Base-by-base conservation (phyloP, 495 filamentous ascomycete species). In the Penicillium diatomitis region DNA sequence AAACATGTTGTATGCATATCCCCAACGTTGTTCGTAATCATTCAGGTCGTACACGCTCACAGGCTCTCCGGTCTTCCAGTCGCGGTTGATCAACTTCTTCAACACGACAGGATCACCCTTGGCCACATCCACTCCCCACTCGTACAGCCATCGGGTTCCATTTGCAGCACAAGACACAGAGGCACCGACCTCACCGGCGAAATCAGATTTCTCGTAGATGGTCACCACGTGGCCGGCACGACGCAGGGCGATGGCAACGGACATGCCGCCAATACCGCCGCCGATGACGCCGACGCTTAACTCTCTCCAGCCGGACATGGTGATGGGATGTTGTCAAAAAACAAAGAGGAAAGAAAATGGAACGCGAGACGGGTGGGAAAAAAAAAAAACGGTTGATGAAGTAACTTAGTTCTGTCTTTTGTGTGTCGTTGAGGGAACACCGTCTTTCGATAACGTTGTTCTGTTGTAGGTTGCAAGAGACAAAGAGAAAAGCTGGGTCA, bases 251-350 rank as follows among this genome's bases (percentile, higher is more conserved):
- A 86, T 83, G 1, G 82, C 80, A 2, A 77, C 76, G 7, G 77
- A 76, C 41, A 89, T 69, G 5, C 85, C 85, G n/a, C 81, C 81
- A 32, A 88, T 78, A 11, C 84, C 84, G 6, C 81, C 84, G 11
- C 84, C 84, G 20, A 85, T 68, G 3, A 88, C 71, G 31, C 79
- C 71, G 44, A 82, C 62, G 32, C 69, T 66, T 7, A 80, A 56
- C 29, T 41, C 60, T 44, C 49, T 58, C 68, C 68, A 71, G 41
- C 55, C 40, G n/a, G 55, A 48, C 51, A 51, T 52, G 11, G 31
- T 55, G 32, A 20, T 38, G 9, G 29, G 29, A 6, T 27, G 36
- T 32, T 32, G 31, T 40, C 32, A 5, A 20, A 20, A 20, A 20
- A 20, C n/a, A n/a, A n/a, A n/a, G n/a, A 20, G 20, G 20, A 20